Base-by-base conservation (phyloP, 768 basidiomycete genomes). In the Amanita pseudoporphyria region DNA sequence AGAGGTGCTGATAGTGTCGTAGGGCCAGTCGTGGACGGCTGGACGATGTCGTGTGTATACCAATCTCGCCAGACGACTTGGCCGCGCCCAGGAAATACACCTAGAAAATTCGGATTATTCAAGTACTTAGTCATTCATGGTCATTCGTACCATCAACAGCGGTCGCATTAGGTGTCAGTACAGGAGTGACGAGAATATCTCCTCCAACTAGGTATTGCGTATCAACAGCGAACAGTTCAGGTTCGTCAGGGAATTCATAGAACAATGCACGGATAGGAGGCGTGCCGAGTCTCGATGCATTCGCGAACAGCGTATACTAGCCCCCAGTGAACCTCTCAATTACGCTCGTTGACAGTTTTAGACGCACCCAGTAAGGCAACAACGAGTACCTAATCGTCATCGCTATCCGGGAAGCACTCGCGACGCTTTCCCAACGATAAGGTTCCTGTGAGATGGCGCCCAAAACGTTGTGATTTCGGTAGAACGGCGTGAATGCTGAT, bases 401-500 rank as follows among this genome's bases (percentile, higher is more conserved):
- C 3, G 84, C 86, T 14, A 70, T 81, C 16, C 82, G 75, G 5
- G 82, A 80, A 14, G 87, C 83, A 36, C 81, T 72, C 1, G 84
- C 84, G 12, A 89, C 87, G 46, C 79, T 83, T 48, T 85, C 82
- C 87, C 88, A 91, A 36, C 78, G 70, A 56, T 83, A 90, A 2
- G 86, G 85, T 58, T 89, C 87, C 61, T 89, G 88, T n/a, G 79
- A 65, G 24, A 87, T 68, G 4, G 84, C 82, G 19, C 77, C 78
- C 47, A 67, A 69, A 28, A 71, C 63, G 53, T 86, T 86, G 62
- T 90, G 88, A 61, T 90, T 91, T 45, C 87, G 71, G 62, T 79
- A 88, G 71, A 91, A 91, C 5, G 87, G 87, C 22, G 75, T 74
- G 61, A 90, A 90, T 1, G 87, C 87, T 3, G 83, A 72, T n/a